Base-by-base conservation (phyloP, 768 basidiomycete species). In the Auricularia cornea region DNA sequence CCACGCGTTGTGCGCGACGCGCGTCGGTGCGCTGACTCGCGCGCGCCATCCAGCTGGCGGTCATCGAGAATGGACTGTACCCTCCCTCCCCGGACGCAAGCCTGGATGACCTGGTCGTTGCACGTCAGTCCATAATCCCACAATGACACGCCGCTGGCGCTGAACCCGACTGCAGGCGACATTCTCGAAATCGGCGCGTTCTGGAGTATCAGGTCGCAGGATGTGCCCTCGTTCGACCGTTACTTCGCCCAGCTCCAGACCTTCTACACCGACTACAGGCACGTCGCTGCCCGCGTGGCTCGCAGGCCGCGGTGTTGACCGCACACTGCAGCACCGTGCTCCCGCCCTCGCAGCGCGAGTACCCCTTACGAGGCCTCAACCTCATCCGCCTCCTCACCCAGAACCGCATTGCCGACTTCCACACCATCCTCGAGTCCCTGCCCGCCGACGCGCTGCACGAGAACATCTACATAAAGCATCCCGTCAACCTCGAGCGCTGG, bases 351-450 rank as follows among this genome's bases (percentile, higher is more conserved):
- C 84, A 88, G 64, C 87, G 89, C 72, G 92, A 95, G 77, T 90
- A 86, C 67, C 84, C 94, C 57, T 86, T 97, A 64, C 88, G 92
- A 59, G 94, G 95, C 5, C 86, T 99, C 35, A 89, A 96, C 72
- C 90, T 99, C 74, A 93, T 98, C 71, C 89, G 92, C 56, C 85
- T 98, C 64, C 86, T 99, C 69, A 93, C 92, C 10, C 92, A 93
- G 73, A 97, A 97, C 75, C 88, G 93, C 71, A 96, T 98, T 68
- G 94, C 96, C 35, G 92, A 96, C 73, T 98, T 98, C 79, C 96
- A 99, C 75, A 97, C 94, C 26, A 88, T 93, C 14, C 84, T 99
- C 59, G 96, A 99, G 74, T 90, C 92, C 40, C 83, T 99, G 32
- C 87, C 87, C 2, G 72, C 85, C 38, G 79, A 84, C 33, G 61